These are phyloP conservation scores for Casaregolazyma lundiana DNA, from an alignment of 1,139 yeast genomes.

Conservation along the genomic window DNA sequence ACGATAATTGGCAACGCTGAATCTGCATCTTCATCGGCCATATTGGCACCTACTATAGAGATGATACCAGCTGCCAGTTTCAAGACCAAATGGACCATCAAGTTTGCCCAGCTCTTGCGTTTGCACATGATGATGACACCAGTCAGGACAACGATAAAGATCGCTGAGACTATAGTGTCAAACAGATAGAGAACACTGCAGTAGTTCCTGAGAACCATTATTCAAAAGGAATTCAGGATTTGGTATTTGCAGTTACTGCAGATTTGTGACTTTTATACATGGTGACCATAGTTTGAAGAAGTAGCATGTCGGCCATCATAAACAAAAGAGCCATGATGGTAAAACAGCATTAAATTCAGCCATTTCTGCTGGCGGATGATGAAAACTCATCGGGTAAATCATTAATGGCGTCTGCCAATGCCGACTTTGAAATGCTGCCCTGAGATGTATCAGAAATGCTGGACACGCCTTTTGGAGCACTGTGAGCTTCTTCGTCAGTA, in stretches of 20 bases:
- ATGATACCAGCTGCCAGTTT: constrained; percentile 5
- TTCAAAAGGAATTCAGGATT: not conserved
- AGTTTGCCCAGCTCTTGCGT: not conserved
- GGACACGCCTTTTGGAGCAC: constrained; percentile 13
- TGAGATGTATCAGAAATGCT: constrained; percentile 17
- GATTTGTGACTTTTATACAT: not conserved
- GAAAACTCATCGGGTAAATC: constrained; percentile 7
- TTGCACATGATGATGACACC: not conserved
- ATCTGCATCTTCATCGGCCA: constrained; percentile 1
- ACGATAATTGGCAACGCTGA: not conserved
- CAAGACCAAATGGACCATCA: constrained; percentile 1
- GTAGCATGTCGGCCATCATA: no score
- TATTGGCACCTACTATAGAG: not conserved
- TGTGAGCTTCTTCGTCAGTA: not conserved
- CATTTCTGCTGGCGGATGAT: constrained; percentile 8
- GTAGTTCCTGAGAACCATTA: constrained; percentile 4
- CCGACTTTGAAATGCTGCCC: constrained; percentile 5
- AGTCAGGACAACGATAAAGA: not conserved
- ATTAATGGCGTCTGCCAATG: constrained; percentile 9
- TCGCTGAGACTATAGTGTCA: constrained; percentile 3
- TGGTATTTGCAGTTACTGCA: not conserved
- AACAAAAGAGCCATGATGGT: not conserved
- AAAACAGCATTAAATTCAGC: constrained; percentile 1
- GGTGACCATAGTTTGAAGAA: not conserved
- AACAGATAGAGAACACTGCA: constrained; percentile 1